Percentiles rank a stretch among this genome's conserved stretches.
These are phyloP conservation scores for Esteya vermicola DNA, from an alignment of 2,329 filamentous ascomycete species.

Conservation along the genomic window DNA sequence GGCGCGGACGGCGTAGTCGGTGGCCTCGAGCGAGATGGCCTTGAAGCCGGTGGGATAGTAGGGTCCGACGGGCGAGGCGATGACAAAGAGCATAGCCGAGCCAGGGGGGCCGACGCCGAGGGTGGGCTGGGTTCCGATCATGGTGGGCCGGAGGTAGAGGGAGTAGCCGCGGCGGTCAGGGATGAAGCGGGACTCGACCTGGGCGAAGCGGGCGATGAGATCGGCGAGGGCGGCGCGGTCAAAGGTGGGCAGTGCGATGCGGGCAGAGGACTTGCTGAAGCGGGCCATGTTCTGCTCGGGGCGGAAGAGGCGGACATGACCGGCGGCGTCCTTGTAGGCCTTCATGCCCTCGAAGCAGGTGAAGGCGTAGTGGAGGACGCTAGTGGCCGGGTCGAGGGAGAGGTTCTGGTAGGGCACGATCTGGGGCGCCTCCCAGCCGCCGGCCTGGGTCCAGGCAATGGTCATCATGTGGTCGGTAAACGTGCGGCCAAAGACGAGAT, in stretches of 20 bases:
- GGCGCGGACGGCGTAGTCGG: constrained; percentile 88
- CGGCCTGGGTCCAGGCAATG: constrained; percentile 75
- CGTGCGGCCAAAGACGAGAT: constrained; percentile 76
- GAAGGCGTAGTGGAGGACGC: constrained; percentile 97
- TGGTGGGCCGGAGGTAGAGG: constrained; percentile 85
- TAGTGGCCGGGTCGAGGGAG: constrained; percentile 86
- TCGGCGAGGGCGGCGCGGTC: constrained; percentile 59
- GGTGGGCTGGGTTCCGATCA: constrained; percentile 94
- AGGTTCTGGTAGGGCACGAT: constrained; percentile 96
- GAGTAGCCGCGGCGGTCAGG: constrained; percentile 79
- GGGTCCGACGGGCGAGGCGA: constrained; percentile 89
- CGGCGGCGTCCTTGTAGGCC: constrained; percentile 80
- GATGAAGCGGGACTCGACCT: constrained; percentile 80
- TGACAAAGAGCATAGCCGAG: constrained; percentile 83
- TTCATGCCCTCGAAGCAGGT: constrained; percentile 99
- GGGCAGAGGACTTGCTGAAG: constrained; percentile 78
- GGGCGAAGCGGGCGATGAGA: constrained; percentile 66
- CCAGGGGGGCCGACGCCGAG: constrained; percentile 87
- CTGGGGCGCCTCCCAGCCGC: constrained; percentile 70
- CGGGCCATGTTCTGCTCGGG: constrained; percentile 94
- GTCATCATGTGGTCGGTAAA: constrained; percentile 99
- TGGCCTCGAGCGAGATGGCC: constrained; percentile 87
- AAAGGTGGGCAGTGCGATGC: constrained; percentile 88
- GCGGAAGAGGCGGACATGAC: constrained; percentile 74
- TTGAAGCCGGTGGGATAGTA: constrained; percentile 99